Conservation (phyloP, 1,284 basidiomycete species). For the Ceraceosorus bombacis region DNA sequence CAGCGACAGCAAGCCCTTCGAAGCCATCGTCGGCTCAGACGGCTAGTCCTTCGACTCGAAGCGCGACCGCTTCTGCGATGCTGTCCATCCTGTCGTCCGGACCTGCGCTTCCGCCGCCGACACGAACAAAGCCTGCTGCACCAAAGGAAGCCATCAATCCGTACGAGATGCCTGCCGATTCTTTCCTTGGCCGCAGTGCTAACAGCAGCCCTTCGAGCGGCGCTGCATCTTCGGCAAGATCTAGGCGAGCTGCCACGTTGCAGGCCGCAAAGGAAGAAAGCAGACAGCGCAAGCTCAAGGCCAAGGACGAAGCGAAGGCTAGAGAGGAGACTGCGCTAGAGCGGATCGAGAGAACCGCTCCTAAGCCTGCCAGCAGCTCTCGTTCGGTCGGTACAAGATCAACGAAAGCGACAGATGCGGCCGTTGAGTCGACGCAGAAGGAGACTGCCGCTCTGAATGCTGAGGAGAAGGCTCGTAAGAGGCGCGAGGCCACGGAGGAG, state of each 20-base stretch:
- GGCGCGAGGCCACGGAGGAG: conserved; percentile 24
- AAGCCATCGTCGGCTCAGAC: too few relatives aligned
- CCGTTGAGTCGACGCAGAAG: neutral
- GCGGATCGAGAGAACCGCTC: conserved; percentile 34
- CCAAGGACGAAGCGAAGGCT: conserved; percentile 10
- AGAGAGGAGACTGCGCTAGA: conserved; percentile 31
- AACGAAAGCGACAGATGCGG: conserved; percentile 15
- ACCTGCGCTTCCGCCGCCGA: neutral
- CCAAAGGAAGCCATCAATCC: neutral
- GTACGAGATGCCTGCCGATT: neutral
- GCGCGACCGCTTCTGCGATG: too few relatives aligned
- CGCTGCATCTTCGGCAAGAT: neutral
- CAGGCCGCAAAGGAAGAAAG: neutral
- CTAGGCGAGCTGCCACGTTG: neutral
- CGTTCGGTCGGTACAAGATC: conserved; percentile 8
- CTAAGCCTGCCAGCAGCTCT: conserved; percentile 10
- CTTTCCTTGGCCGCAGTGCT: too few relatives aligned
- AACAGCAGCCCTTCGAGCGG: too few relatives aligned
- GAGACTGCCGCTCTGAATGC: neutral
- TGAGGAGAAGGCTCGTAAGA: neutral
- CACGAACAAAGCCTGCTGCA: neutral
- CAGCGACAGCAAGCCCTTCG: too few relatives aligned
- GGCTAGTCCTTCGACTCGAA: too few relatives aligned
- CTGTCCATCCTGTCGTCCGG: too few relatives aligned
- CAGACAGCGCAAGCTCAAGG: neutral